Evolutionary conservation across 2,329 filamentous ascomycete species (phyloP).

Genomic region (Pleurostoma richardsiae): DNA sequence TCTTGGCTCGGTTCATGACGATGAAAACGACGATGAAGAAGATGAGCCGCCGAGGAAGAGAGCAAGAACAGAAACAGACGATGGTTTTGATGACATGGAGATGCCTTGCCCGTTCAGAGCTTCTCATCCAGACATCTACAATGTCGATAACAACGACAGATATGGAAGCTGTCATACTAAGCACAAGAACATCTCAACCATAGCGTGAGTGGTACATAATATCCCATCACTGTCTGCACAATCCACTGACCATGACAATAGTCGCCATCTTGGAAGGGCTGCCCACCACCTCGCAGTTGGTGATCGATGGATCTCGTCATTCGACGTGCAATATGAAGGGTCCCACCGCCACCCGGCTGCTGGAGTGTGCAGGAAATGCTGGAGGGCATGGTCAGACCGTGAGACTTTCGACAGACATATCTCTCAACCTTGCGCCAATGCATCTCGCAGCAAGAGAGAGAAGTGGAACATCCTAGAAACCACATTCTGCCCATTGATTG

Average conservation of each 20-base stretch:
- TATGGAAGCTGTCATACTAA: conserved; percentile 24
- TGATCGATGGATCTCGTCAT: conserved; percentile 19
- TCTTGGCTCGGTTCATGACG: background rate
- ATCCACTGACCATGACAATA: conserved; percentile 4
- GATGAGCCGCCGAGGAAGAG: conserved; percentile 12
- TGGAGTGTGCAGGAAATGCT: conserved; percentile 25
- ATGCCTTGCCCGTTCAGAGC: conserved; percentile 16
- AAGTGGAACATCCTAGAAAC: conserved; percentile 19
- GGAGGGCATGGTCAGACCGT: conserved; percentile 18
- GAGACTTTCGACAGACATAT: conserved; percentile 18
- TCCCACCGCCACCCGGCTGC: conserved; percentile 17
- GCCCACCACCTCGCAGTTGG: conserved; percentile 22
- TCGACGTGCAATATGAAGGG: conserved; percentile 16
- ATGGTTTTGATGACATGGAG: conserved; percentile 16
- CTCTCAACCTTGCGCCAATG: conserved; percentile 13
- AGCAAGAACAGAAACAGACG: conserved; percentile 6
- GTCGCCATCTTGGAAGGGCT: conserved; percentile 22
- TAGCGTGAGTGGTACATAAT: conserved; percentile 18
- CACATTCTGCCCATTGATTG: conserved; percentile 16
- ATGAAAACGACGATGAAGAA: conserved; percentile 7
- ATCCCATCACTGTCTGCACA: background rate
- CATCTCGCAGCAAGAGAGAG: conserved; percentile 21
- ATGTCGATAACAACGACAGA: conserved; percentile 16
- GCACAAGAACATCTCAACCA: conserved; percentile 25
- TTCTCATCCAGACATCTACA: conserved; percentile 13